Evolutionary conservation across 1,284 basidiomycete species (phyloP).

Genomic region (Phellopilus nigrolimitatus): DNA sequence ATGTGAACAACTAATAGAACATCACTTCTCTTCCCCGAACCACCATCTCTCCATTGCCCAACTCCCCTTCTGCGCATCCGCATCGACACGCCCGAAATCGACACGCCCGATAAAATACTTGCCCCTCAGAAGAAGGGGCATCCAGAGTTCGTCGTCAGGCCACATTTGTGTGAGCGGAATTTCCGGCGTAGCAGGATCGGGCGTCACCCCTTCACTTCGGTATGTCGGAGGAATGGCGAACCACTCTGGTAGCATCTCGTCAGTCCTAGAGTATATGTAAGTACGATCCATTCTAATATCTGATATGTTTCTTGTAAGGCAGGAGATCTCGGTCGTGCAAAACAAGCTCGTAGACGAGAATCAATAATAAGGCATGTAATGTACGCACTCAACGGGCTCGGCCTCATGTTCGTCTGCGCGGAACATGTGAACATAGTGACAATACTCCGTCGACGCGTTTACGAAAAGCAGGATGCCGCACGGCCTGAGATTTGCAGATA

Average conservation of each 20-base stretch:
- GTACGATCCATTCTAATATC: background rate
- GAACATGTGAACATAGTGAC: conserved; percentile 27
- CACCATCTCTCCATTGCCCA: conserved; percentile 21
- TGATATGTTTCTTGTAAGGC: background rate
- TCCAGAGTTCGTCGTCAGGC: conserved; percentile 37
- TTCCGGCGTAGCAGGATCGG: conserved; percentile 19
- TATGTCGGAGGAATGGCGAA: conserved; percentile 29
- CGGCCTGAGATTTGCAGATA: conserved; percentile 24
- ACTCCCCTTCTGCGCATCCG: conserved; percentile 19
- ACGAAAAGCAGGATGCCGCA: conserved; percentile 27
- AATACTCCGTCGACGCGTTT: conserved; percentile 20
- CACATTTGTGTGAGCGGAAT: conserved; percentile 39
- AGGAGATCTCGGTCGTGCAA: too few species aligned
- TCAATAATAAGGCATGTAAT: background rate
- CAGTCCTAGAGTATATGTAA: conserved; percentile 28
- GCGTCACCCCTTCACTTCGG: conserved; percentile 7
- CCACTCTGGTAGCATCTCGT: conserved; percentile 40
- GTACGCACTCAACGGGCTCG: conserved; percentile 25
- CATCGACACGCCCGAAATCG: conserved; percentile 27
- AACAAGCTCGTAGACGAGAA: background rate
- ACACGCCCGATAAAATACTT: conserved; percentile 34
- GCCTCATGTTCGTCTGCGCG: conserved; percentile 22
- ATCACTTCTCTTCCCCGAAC: conserved; percentile 9
- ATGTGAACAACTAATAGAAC: too few species aligned
- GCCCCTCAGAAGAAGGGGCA: conserved; percentile 30